These are phyloP conservation scores for Astragalus glycyphyllos DNA, from an alignment of 306 rosid species.

Conservation along the genomic window DNA sequence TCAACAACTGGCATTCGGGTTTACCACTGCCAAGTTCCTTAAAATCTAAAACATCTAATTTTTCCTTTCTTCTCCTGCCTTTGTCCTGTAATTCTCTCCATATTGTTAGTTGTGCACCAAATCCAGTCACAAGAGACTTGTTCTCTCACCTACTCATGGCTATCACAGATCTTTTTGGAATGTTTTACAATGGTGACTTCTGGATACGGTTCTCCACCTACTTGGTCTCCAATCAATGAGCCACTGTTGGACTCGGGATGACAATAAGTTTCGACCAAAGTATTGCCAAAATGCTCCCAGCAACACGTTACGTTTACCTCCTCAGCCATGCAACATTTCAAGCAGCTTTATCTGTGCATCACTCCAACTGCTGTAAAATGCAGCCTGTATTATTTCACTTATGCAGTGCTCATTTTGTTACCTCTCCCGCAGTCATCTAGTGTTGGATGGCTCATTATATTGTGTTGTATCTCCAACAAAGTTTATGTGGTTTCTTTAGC, in stretches of 20 bases:
- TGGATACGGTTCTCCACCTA: not conserved
- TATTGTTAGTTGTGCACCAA: not conserved
- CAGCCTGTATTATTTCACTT: not conserved
- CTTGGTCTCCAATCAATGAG: not conserved
- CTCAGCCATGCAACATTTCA: slow-evolving; percentile 1
- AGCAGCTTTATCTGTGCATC: not conserved
- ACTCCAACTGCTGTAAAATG: not conserved
- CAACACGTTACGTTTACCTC: not conserved
- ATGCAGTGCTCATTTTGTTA: not conserved
- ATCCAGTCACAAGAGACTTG: not conserved
- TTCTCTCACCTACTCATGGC: not conserved
- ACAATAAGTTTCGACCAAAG: not conserved
- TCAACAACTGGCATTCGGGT: no score
- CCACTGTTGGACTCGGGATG: not conserved
- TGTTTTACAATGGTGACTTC: not conserved
- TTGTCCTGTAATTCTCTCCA: not conserved
- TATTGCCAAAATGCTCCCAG: slow-evolving; percentile 21
- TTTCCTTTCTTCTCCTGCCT: not conserved
- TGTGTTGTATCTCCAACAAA: slow-evolving; percentile 13
- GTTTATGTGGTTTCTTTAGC: slow-evolving; percentile 2
- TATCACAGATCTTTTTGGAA: not conserved
- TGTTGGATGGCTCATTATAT: slow-evolving; percentile 10
- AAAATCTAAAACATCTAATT: not conserved
- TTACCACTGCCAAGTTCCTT: not conserved
- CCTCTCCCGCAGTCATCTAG: slow-evolving; percentile 4